Base-by-base conservation (phyloP, 768 basidiomycete genomes). In the Lanmaoa rubissima region DNA sequence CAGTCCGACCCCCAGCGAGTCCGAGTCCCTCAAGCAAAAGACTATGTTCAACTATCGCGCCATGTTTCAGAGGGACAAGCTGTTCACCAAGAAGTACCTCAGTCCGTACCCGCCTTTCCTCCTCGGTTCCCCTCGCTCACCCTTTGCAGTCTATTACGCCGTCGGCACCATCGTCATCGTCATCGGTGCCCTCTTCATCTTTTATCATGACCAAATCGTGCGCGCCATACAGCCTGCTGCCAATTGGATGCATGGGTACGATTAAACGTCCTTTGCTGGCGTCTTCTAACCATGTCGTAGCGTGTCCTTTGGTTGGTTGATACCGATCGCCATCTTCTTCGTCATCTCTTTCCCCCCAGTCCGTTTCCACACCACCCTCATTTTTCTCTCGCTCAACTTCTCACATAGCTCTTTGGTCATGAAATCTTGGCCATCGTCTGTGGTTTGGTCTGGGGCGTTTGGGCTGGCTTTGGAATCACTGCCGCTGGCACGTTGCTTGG, bases 401-500 rank as follows among this genome's bases (percentile, higher is more conserved):
- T 36, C 54, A 5, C 59, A 3, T 63, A 90, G 82, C 82, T 96
- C 17, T 94, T 94, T 65, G 94, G 94, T 6, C 94, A 96, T 60
- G 94, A 96, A 78, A 90, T 96, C 54, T 78, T 96, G 40, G 90
- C 91, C 24, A 81, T 95, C 36, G 77, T 96, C 8, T 93, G 92
- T 64, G 94, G 94, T 17, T 71, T 96, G 35, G 90, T 96, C 3
- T 97, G 92, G 92, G 93, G 92, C 3, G 75, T 94, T 2, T 87
- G 94, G 80, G 66, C 80, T 24, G 94, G 94, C 3, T 96, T 96
- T 63, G 94, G 74, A 0, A 95, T 97, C 65, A 90, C 92, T 17
- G 82, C 82, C 3, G 89, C 85, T 8, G 90, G 92, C 1, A 94
- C 92, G 0, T 85, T 93, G 62, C 44, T 94, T 0, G 94, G 92